Percentiles rank a stretch among this genome's conserved stretches.
Evolutionary conservation across 2,329 filamentous ascomycete genomes (phyloP).

Genomic region (Magnaporthiopsis rhizophila): DNA sequence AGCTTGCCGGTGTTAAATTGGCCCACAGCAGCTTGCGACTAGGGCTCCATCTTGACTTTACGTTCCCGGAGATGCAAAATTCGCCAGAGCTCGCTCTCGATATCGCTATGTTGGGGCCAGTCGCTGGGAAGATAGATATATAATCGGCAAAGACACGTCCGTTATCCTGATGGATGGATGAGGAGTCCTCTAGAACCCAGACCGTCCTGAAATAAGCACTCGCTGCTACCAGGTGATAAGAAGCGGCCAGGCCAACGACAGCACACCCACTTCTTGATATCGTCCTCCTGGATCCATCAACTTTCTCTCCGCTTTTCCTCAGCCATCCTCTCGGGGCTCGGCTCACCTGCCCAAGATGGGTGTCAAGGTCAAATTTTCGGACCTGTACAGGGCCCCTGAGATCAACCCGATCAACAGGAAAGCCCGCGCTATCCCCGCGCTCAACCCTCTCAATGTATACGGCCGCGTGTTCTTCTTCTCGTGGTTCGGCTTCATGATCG

Average conservation of each 20-base stretch:
- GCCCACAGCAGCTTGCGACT: neutral
- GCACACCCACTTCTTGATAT: no score
- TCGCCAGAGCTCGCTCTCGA: no score
- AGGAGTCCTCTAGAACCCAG: no score
- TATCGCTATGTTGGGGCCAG: no score
- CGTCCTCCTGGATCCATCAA: no score
- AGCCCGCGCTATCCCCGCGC: slow-evolving; percentile 67
- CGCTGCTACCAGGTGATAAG: no score
- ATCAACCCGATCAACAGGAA: slow-evolving; percentile 81
- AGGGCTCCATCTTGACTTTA: neutral
- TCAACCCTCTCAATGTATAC: slow-evolving; percentile 73
- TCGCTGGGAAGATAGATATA: no score
- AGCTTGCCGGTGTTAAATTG: neutral
- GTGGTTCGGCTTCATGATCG: slow-evolving; percentile 78
- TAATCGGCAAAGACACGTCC: no score
- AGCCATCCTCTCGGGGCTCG: neutral
- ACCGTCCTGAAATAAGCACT: no score
- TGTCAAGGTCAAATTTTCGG: slow-evolving; percentile 25
- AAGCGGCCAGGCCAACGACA: no score
- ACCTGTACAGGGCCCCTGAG: slow-evolving; percentile 51
- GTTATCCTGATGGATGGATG: no score
- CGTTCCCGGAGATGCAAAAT: no score
- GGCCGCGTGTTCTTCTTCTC: slow-evolving; percentile 87
- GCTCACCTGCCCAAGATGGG: slow-evolving; percentile 17
- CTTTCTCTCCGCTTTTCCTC: neutral